Percentiles rank a stretch among this genome's conserved stretches.
Conservation (phyloP, 1,284 basidiomycete genomes). For the Cryptococcus hybrid region DNA sequence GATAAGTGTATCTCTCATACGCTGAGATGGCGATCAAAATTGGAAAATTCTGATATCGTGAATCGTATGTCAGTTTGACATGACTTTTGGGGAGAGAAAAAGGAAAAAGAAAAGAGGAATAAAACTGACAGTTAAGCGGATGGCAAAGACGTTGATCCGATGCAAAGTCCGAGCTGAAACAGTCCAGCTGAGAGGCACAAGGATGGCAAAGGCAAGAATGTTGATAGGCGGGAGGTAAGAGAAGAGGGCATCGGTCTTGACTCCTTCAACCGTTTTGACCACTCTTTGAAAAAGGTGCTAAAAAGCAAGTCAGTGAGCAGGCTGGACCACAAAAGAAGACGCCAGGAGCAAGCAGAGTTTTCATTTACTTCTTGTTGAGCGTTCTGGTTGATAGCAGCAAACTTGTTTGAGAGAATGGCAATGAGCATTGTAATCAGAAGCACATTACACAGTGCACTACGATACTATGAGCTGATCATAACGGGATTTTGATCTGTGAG, state of each 20-base stretch:
- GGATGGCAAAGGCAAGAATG: conserved; percentile 62
- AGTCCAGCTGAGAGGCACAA: conserved; percentile 72
- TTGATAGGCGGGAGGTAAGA: conserved; percentile 69
- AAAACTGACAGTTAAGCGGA: conserved; percentile 62
- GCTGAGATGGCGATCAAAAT: conserved; percentile 71
- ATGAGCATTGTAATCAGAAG: conserved; percentile 65
- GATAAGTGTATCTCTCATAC: conserved; percentile 65
- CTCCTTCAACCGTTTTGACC: conserved; percentile 83
- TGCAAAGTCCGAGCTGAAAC: conserved; percentile 72
- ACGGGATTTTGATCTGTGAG: conserved; percentile 1
- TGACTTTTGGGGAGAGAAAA: too few species aligned
- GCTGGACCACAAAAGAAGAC: neutral
- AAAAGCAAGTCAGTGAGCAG: neutral
- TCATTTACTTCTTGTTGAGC: conserved; percentile 63
- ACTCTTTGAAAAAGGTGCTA: conserved; percentile 85
- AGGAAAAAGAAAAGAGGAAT: neutral
- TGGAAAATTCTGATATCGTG: conserved; percentile 62
- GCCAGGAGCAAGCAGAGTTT: neutral
- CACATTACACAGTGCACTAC: conserved; percentile 42
- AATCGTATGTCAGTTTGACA: neutral
- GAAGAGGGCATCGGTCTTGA: conserved; percentile 85
- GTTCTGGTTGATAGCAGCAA: conserved; percentile 75
- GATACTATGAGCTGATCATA: conserved; percentile 1
- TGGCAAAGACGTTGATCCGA: conserved; percentile 74
- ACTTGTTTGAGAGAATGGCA: conserved; percentile 82